phyloP scores from a whole-genome alignment of 1,139 yeast species.

The Yamadazyma blattariae region DNA sequence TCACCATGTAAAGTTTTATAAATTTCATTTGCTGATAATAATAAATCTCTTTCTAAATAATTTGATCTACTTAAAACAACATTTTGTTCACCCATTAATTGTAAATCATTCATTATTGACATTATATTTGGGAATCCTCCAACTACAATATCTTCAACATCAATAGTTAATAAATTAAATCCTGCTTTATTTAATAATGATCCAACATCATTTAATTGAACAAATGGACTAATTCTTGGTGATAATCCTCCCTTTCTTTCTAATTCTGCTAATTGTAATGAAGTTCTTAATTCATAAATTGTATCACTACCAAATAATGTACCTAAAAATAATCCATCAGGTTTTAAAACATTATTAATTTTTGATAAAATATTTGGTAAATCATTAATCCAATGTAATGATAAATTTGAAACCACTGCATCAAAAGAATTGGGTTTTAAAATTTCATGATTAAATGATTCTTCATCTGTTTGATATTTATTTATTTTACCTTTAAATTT shows the following conservation, averaged over 20 bases:
- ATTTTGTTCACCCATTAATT: slow-evolving; percentile 83
- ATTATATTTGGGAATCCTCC: slow-evolving; percentile 74
- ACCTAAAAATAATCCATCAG: slow-evolving; percentile 82
- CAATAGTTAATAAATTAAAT: slow-evolving; percentile 76
- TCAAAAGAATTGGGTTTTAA: slow-evolving; percentile 52
- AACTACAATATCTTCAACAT: slow-evolving; percentile 79
- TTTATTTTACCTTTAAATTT: slow-evolving; percentile 41
- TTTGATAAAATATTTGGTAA: slow-evolving; percentile 61
- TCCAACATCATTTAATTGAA: slow-evolving; percentile 76
- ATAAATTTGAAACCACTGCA: slow-evolving; percentile 70
- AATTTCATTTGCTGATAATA: slow-evolving; percentile 74
- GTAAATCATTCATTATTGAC: slow-evolving; percentile 67
- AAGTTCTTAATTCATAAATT: slow-evolving; percentile 72
- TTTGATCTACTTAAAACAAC: slow-evolving; percentile 60
- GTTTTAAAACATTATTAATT: slow-evolving; percentile 62
- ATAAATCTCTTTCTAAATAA: slow-evolving; percentile 58
- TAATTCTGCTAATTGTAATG: slow-evolving; percentile 77
- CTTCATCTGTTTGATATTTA: slow-evolving; percentile 68
- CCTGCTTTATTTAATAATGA: slow-evolving; percentile 71
- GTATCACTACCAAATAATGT: slow-evolving; percentile 88
- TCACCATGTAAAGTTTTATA: slow-evolving; percentile 73
- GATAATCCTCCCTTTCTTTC: slow-evolving; percentile 79
- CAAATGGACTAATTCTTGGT: slow-evolving; percentile 79
- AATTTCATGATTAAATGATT: slow-evolving; percentile 43
- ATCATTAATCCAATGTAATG: slow-evolving; percentile 85